Evolutionary conservation across 495 filamentous ascomycete species (phyloP), one percentile per base, ranked within the genome.

Genomic region (Neurospora sp.): DNA sequence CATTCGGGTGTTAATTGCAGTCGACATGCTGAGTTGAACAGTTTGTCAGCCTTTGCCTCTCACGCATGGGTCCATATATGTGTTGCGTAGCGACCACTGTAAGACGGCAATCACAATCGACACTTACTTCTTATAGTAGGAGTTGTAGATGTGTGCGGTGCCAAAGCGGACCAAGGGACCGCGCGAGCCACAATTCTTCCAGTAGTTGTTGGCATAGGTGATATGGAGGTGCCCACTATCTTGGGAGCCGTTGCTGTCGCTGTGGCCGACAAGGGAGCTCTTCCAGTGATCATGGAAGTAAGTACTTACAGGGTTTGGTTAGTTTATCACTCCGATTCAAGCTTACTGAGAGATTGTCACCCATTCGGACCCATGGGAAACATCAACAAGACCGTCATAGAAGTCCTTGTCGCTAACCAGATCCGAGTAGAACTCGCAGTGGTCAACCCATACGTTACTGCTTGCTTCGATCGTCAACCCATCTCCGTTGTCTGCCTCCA

Each of bases 401-500:
- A 88, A 89, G 80, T 92, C 89, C 78, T 90, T 91, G 81, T 84
- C 85, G 74, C 83, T 82, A 75, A 82, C 81, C 37, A 80, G 77
- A 76, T 89, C 84, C 39, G 86, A 88, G 38, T 85, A 87, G 14
- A 93, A 83, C 75, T 93, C 90, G 80, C 84, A 85, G 79, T 92
- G 90, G 79, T 93, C 90, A 40, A 92, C 82, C 89, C 90, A 91
- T 46, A 92, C 83, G 71, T 91, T 91, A 73, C 80, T 88, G 76
- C 78, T 80, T 41, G 70, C 61, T 78, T 86, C 84, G 46, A 91
- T 85, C 65, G 81, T 86, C 74, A 92, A 85, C 35, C 85, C 88
- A 78, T 92, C 90, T 31, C 88, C 89, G 71, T 88, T 84, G 8
- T 81, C 81, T 7, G 87, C 88, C 5, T 85, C 75, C 20, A 91